phyloP scores from a whole-genome alignment of 495 filamentous ascomycete genomes.

The Tuber aestivum region DNA sequence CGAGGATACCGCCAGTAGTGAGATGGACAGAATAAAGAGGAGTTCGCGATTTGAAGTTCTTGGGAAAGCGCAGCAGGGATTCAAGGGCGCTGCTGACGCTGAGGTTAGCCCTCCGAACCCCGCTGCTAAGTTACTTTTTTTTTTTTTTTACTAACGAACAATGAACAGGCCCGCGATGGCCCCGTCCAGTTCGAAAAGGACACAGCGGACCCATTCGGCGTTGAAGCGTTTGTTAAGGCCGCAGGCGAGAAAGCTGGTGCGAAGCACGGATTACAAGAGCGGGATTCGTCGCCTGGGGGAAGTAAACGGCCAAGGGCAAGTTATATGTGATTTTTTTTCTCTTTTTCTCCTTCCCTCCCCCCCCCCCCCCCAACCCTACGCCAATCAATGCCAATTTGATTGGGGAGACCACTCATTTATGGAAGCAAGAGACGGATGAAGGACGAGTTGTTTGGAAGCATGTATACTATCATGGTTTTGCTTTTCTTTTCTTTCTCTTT shows the following conservation, averaged over 20 bases:
- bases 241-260: slow-evolving; percentile 54
- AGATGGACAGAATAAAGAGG: slow-evolving; percentile 82
- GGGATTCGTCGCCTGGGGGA: slow-evolving; percentile 45
- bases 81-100: slow-evolving; percentile 80
- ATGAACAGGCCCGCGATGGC: slow-evolving; percentile 63
- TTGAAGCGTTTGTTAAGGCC: slow-evolving; percentile 80
- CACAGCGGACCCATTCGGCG: slow-evolving; percentile 73
- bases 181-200: slow-evolving; percentile 99
- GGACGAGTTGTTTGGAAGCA: neutral
- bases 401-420: neutral
- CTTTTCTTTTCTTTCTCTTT: neutral
- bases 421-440: neutral
- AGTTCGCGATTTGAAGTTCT: slow-evolving; percentile 61
- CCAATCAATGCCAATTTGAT: neutral
- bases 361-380: neutral
- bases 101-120: slow-evolving; percentile 55
- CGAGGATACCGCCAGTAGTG: slow-evolving; percentile 69
- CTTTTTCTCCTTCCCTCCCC: neutral
- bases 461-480: neutral
- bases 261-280: slow-evolving; percentile 78
- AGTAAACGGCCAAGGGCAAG: slow-evolving; percentile 22
- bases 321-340: slow-evolving; percentile 14
- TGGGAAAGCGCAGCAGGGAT: slow-evolving; percentile 57
- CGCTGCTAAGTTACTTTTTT: slow-evolving; percentile 2
- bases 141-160: slow-evolving; percentile 32